Conservation (phyloP, 495 filamentous ascomycete species). For the Lindgomyces ingoldianus region DNA sequence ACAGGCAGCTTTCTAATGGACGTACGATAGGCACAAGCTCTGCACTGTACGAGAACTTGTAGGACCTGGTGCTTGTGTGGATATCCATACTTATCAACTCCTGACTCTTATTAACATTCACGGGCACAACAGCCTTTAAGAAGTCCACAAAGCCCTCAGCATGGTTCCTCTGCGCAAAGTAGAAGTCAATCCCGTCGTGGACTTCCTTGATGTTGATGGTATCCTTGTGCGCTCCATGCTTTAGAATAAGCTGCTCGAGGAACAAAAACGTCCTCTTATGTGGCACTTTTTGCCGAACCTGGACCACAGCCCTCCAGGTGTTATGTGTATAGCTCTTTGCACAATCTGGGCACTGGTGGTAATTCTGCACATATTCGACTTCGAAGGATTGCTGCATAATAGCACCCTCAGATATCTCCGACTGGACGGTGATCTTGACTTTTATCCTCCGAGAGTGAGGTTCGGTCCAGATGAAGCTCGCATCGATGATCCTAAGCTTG, state of each 20-base stretch:
- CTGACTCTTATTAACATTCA: conserved; percentile 78
- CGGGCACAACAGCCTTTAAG: conserved; percentile 75
- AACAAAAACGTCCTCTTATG: conserved; percentile 97
- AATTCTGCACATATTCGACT: conserved; percentile 84
- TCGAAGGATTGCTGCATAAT: conserved; percentile 94
- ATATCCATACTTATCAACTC: conserved; percentile 92
- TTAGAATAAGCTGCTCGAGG: conserved; percentile 94
- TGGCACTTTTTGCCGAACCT: conserved; percentile 93
- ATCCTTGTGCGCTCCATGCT: conserved; percentile 87
- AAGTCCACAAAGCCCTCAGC: conserved; percentile 94
- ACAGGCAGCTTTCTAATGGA: background rate
- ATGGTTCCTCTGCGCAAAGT: conserved; percentile 82
- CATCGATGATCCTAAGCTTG: conserved; percentile 90
- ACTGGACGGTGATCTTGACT: conserved; percentile 90
- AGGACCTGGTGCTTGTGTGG: conserved; percentile 83
- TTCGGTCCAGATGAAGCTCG: conserved; percentile 97
- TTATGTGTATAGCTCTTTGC: conserved; percentile 93
- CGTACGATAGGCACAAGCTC: conserved; percentile 75
- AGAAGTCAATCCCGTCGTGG: conserved; percentile 93
- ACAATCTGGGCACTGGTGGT: conserved; percentile 89
- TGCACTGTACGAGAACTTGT: conserved; percentile 87
- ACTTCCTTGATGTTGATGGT: conserved; percentile 94
- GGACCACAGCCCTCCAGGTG: conserved; percentile 82
- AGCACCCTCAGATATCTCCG: conserved; percentile 68
- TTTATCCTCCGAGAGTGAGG: conserved; percentile 88